Evolutionary conservation across 176 grass and related monocot species (phyloP).

Genomic region (Triticum timopheevii): DNA sequence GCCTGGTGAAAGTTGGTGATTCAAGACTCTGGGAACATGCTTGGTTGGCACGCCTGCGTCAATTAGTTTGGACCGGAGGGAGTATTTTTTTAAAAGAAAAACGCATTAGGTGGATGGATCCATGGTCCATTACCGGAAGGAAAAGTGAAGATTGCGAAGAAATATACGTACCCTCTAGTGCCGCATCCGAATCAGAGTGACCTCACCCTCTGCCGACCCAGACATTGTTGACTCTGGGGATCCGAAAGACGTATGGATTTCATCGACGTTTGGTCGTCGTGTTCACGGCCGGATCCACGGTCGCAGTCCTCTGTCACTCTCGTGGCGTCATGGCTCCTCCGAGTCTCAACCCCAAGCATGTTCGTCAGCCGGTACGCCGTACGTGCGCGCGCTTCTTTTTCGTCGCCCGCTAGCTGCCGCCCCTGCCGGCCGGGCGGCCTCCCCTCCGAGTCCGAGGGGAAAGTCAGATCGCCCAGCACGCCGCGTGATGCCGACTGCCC

Average conservation of each 20-base stretch:
- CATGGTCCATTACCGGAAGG: too few species aligned
- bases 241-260: neutral
- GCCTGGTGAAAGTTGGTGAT: too few species aligned
- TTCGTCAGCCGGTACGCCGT: neutral
- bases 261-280: neutral
- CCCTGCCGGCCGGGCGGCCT: neutral
- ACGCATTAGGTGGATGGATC: too few species aligned
- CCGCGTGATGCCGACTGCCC: neutral
- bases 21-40: too few species aligned
- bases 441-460: neutral
- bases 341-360: neutral
- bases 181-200: neutral
- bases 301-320: neutral
- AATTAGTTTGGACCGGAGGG: too few species aligned
- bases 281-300: neutral
- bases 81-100: too few species aligned
- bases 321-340: slow-evolving; percentile 13
- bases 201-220: neutral
- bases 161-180: neutral
- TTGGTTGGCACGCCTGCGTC: too few species aligned
- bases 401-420: neutral
- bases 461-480: neutral
- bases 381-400: neutral
- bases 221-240: neutral
- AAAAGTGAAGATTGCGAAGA: too few species aligned